phyloP scores from a whole-genome alignment of 1,139 yeast genomes.

The Lodderomyces margitis region DNA sequence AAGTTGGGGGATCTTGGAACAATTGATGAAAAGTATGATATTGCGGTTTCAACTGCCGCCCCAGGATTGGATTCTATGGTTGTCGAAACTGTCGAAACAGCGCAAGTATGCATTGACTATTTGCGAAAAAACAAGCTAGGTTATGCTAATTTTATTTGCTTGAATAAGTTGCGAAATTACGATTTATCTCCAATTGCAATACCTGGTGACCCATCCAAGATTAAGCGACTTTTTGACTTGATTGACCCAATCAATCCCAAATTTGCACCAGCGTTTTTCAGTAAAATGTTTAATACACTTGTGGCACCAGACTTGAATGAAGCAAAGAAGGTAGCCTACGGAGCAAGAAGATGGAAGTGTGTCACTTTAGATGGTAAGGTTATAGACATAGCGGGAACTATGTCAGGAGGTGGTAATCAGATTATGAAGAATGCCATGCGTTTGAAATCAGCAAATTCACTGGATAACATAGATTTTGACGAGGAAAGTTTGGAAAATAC shows the following conservation, averaged over 20 bases:
- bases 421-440: slow-evolving; percentile 67
- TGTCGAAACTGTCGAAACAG: slow-evolving; percentile 90
- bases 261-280: slow-evolving; percentile 86
- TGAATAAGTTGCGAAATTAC: slow-evolving; percentile 69
- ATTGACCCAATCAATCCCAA: slow-evolving; percentile 63
- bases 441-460: slow-evolving; percentile 30
- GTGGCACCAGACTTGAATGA: slow-evolving; percentile 78
- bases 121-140: slow-evolving; percentile 84
- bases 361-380: slow-evolving; percentile 92
- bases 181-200: slow-evolving; percentile 62
- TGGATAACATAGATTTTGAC: slow-evolving; percentile 26
- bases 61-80: slow-evolving; percentile 91
- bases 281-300: slow-evolving; percentile 80
- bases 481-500: slow-evolving; percentile 54
- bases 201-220: slow-evolving; percentile 63
- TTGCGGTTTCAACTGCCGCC: slow-evolving; percentile 94
- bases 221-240: slow-evolving; percentile 82
- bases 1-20: slow-evolving; percentile 87
- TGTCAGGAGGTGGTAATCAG: slow-evolving; percentile 92
- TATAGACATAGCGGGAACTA: slow-evolving; percentile 93
- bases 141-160: slow-evolving; percentile 81
- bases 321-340: slow-evolving; percentile 89
- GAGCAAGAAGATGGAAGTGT: slow-evolving; percentile 75
- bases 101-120: slow-evolving; percentile 87
- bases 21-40: slow-evolving; percentile 83